A percentile compares a stretch with the other conserved stretches of the same genome.
phyloP scores from a whole-genome alignment of 352 stramenopile species.

The Blastocystis sp. region DNA sequence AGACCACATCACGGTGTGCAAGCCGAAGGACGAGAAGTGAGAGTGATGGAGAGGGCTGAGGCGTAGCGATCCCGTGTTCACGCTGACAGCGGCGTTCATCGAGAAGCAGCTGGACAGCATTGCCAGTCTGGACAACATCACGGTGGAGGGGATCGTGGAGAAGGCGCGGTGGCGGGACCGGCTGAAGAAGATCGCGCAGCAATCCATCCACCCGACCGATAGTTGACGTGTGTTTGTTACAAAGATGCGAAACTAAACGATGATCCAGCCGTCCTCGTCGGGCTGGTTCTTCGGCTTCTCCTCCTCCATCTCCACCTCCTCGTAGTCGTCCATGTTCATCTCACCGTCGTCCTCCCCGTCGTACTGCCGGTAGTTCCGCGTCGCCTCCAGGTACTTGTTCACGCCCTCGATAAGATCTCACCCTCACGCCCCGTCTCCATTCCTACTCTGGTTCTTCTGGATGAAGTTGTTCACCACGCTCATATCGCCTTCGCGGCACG shows the following conservation, averaged over 20 bases:
- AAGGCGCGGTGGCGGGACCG: conserved; percentile 27
- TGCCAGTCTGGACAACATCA: conserved; percentile 32
- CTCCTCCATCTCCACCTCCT: conserved; percentile 49
- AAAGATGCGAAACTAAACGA: conserved; percentile 9
- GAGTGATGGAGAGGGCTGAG: not conserved
- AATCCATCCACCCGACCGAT: not conserved
- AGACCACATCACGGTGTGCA: conserved; percentile 80
- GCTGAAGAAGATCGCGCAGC: not conserved
- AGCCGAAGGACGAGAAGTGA: conserved; percentile 72
- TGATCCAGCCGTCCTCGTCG: conserved; percentile 46
- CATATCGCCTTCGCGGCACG: conserved; percentile 27
- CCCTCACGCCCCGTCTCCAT: not conserved
- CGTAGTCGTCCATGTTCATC: not conserved
- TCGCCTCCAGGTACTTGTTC: conserved; percentile 58
- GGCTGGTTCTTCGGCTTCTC: conserved; percentile 55
- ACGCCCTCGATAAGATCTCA: conserved; percentile 27
- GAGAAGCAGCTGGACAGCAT: conserved; percentile 41
- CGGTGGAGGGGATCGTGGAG: conserved; percentile 19
- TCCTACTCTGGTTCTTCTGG: conserved; percentile 55
- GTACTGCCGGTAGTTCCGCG: not conserved
- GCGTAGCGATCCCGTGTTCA: conserved; percentile 32
- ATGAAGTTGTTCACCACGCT: conserved; percentile 43
- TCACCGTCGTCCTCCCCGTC: conserved; percentile 40
- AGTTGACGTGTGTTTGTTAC: conserved; percentile 21
- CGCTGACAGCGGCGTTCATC: conserved; percentile 38